Percentiles rank a stretch among this genome's conserved stretches.
Conservation (phyloP, 2,329 filamentous ascomycete genomes). For the Claviceps pazoutovae region DNA sequence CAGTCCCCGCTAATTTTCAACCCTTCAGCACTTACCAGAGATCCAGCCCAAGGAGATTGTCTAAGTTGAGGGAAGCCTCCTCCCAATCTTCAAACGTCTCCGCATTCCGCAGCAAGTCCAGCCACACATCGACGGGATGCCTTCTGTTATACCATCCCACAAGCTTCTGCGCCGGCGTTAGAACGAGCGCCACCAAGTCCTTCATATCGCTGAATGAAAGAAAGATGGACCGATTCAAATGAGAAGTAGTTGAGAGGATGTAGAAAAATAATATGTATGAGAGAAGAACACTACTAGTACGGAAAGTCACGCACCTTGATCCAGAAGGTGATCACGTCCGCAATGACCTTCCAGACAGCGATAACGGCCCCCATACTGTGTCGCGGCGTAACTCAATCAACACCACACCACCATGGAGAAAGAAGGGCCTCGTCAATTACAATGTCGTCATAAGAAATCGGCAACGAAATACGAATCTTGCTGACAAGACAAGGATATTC, state of each 20-base stretch:
- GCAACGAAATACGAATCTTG: background rate
- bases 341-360: constrained; percentile 42
- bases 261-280: background rate
- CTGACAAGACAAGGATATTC: background rate
- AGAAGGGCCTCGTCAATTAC: background rate
- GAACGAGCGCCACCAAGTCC: constrained; percentile 6
- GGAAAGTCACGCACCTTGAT: constrained; percentile 31
- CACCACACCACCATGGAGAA: constrained; percentile 9
- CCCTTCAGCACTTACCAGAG: constrained; percentile 44
- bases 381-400: constrained; percentile 19
- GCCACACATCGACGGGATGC: constrained; percentile 50
- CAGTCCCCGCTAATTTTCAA: too few species aligned
- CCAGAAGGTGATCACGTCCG: constrained; percentile 51
- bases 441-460: background rate
- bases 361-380: constrained; percentile 29
- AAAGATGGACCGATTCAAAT: background rate
- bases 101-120: constrained; percentile 51
- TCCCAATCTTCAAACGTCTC: constrained; percentile 75
- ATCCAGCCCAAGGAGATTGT: constrained; percentile 67
- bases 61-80: constrained; percentile 68
- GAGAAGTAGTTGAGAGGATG: background rate
- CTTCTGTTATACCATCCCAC: constrained; percentile 52
- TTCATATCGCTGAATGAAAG: constrained; percentile 8
- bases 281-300: background rate
- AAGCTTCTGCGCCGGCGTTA: constrained; percentile 42